These are phyloP conservation scores for Niveomyces coronatus DNA, from an alignment of 2,329 filamentous ascomycete genomes.

Conservation along the genomic window DNA sequence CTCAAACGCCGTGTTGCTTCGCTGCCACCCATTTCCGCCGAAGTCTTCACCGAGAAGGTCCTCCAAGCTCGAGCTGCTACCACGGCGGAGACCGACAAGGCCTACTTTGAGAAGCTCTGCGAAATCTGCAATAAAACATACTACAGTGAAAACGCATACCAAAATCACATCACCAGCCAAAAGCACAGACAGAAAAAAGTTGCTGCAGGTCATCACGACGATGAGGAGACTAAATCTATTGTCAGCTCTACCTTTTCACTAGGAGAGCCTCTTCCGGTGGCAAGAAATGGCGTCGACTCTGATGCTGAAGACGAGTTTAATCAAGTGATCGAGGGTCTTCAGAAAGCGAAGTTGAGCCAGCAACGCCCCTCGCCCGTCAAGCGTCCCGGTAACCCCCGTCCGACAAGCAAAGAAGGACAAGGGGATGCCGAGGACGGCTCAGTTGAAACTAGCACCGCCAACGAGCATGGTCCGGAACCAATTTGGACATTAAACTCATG, in stretches of 20 bases:
- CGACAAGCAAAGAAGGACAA: conserved; percentile 37
- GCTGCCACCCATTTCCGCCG: conserved; percentile 80
- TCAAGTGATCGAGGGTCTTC: conserved; percentile 66
- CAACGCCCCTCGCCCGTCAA: conserved; percentile 40
- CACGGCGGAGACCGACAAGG: conserved; percentile 75
- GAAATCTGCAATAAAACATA: conserved; percentile 81
- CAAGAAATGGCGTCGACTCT: conserved; percentile 43
- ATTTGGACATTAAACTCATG: conserved; percentile 47
- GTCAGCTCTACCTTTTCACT: conserved; percentile 88
- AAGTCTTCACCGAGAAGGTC: conserved; percentile 93
- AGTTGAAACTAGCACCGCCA: conserved; percentile 32
- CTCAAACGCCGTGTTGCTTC: conserved; percentile 88
- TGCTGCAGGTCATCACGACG: conserved; percentile 30
- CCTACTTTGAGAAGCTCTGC: conserved; percentile 78
- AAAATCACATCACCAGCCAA: conserved; percentile 82
- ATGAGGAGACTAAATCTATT: conserved; percentile 69
- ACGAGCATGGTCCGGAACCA: conserved; percentile 20
- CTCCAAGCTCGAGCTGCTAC: conserved; percentile 79
- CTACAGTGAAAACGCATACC: conserved; percentile 91
- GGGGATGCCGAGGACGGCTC: conserved; percentile 30
- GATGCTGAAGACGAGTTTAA: conserved; percentile 67
- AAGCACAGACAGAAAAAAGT: conserved; percentile 64
- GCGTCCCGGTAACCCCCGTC: conserved; percentile 41
- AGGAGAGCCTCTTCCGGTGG: conserved; percentile 58
- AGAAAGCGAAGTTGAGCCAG: conserved; percentile 58